Base-by-base conservation (phyloP, 2,329 filamentous ascomycete species). In the Neurospora sp. region DNA sequence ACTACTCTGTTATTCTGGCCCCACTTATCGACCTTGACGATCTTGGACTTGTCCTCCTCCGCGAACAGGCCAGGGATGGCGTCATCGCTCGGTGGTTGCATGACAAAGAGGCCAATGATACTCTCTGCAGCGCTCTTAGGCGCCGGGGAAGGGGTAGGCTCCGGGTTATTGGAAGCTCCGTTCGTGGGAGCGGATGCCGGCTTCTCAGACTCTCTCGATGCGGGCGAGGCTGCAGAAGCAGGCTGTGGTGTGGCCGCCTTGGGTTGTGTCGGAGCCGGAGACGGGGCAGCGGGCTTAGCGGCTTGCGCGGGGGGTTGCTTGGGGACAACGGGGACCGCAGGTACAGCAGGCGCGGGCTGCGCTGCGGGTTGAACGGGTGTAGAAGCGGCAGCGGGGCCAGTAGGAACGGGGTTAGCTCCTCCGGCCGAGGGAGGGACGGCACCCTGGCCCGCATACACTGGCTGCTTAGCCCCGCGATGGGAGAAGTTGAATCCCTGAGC, bases 401-500 rank as follows among this genome's bases (percentile, higher is more conserved):
- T 62, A 74, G 71, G 80, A 75, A 75, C 80, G 74, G 72, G 74
- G 78, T 74, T 73, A 73, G 76, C 23, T 74, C 78, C 69, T 78
- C 80, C 74, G 77, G 79, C 11, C 77, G 78, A 28, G 78, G 78
- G 78, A 79, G 70, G 73, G 77, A 69, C 76, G 76, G 73, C 77
- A 62, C 52, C 52, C 13, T 62, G 52, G 23, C 15, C 52, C 23
- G 52, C 52, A 33, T 62, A 33, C 1, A 33, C 52, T 71, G 81
- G 79, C 78, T 91, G 89, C 84, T 98, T 98, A 70, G 92, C 90
- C 73, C 92, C 93, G 76, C 96, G 91, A 80, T 99, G 96, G 33
- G 96, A 93, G 80, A 99, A 99, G 86, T 99, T 99, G 87, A 99
- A 99, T 58, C 96, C 96, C 78, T 99, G 96, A 28, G 96, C 96